phyloP scores from a whole-genome alignment of 108 stramenopile genomes.

The Heterococcus sp. region DNA sequence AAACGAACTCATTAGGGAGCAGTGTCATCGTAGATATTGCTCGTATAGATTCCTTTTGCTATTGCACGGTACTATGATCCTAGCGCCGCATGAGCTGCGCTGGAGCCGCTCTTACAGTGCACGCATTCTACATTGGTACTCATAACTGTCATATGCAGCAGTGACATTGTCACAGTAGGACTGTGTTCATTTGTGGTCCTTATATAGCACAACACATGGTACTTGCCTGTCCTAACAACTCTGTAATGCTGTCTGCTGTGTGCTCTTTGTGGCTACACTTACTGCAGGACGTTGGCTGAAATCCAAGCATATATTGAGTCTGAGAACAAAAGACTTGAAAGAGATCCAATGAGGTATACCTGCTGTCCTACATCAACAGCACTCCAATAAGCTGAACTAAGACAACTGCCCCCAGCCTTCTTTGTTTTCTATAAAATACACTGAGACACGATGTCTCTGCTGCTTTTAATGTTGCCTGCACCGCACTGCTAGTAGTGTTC shows the following conservation, averaged over 20 bases:
- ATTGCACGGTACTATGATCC: too few species aligned
- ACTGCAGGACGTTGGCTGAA: constrained; percentile 6
- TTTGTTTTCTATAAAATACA: too few species aligned
- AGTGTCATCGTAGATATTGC: too few species aligned
- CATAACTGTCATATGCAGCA: neutral
- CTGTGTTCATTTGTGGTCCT: neutral
- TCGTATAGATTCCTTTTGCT: too few species aligned
- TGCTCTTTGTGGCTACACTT: neutral
- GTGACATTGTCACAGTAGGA: neutral
- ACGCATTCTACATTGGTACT: neutral
- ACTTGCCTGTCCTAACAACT: neutral
- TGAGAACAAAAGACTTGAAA: constrained; percentile 79
- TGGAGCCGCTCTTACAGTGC: neutral
- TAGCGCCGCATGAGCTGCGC: neutral
- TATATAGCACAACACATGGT: neutral
- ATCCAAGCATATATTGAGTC: constrained; percentile 82
- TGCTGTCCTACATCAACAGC: neutral
- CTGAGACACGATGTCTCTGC: too few species aligned
- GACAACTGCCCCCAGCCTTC: too few species aligned
- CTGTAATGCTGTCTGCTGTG: too few species aligned
- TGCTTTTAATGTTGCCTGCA: too few species aligned
- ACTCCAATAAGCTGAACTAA: neutral
- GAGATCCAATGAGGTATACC: constrained; percentile 66
- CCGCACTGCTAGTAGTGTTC: too few species aligned
- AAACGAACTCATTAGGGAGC: too few species aligned